Evolutionary conservation across 257 asterid genomes (phyloP).

Genomic region (Agastache rugosa): DNA sequence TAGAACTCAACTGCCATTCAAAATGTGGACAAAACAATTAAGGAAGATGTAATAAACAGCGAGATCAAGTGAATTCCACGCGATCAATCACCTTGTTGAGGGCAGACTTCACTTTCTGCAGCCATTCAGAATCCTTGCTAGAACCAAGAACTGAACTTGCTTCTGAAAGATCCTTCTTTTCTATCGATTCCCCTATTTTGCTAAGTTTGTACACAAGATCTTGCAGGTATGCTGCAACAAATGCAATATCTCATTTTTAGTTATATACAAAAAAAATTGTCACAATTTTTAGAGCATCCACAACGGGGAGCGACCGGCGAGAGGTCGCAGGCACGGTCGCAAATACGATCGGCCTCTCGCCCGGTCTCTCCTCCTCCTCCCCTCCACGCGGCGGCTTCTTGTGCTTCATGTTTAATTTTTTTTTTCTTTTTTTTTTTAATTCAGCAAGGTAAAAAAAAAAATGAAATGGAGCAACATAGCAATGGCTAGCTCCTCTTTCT

Average conservation of each 20-base stretch:
- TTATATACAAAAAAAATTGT: no score
- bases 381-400: no score
- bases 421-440: no score
- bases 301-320: no score
- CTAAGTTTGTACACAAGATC: slow-evolving; percentile 86
- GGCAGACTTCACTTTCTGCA: slow-evolving; percentile 73
- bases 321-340: no score
- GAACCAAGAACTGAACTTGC: slow-evolving; percentile 83
- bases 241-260: slow-evolving; percentile 4
- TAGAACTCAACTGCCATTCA: slow-evolving; percentile 74
- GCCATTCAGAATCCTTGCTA: slow-evolving; percentile 73
- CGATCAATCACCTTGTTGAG: slow-evolving; percentile 65
- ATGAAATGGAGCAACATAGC: no score
- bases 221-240: slow-evolving; percentile 78
- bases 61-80: neutral
- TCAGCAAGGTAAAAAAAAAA: no score
- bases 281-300: no score
- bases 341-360: no score
- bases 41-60: neutral
- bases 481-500: no score
- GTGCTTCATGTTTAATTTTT: no score
- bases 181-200: slow-evolving; percentile 84
- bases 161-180: slow-evolving; percentile 68
- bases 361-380: no score
- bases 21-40: neutral